phyloP scores from a whole-genome alignment of 2,329 filamentous ascomycete genomes.

The Alternaria consortialis region DNA sequence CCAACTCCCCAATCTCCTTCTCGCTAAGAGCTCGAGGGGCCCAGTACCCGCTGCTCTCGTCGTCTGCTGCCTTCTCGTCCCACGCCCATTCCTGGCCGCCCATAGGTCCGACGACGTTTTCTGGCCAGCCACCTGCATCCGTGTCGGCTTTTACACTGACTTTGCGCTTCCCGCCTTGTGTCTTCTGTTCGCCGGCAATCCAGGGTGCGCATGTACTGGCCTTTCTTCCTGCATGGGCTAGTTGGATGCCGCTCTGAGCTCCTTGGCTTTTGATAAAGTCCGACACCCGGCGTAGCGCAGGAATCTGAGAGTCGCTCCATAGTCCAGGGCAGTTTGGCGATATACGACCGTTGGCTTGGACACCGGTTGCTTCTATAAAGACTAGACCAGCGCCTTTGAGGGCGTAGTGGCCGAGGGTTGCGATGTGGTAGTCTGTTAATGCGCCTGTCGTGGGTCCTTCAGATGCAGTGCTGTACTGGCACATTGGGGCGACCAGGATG shows the following conservation, averaged over 20 bases:
- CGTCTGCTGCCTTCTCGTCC: slow-evolving; percentile 46
- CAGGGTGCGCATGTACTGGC: slow-evolving; percentile 45
- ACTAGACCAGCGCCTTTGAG: slow-evolving; percentile 49
- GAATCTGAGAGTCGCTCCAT: slow-evolving; percentile 50
- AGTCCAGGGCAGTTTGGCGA: slow-evolving; percentile 49
- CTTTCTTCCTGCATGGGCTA: slow-evolving; percentile 50
- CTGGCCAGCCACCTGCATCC: slow-evolving; percentile 48
- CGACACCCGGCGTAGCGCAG: slow-evolving; percentile 41
- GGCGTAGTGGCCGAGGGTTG: slow-evolving; percentile 51
- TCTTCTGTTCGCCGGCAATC: slow-evolving; percentile 32
- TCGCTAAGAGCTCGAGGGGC: slow-evolving; percentile 50
- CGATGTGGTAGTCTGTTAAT: slow-evolving; percentile 52
- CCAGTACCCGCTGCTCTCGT: slow-evolving; percentile 48
- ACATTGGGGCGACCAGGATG: slow-evolving; percentile 52
- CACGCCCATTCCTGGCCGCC: slow-evolving; percentile 50
- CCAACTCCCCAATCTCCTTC: slow-evolving; percentile 50
- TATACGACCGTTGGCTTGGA: slow-evolving; percentile 49
- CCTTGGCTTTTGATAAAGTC: slow-evolving; percentile 50
- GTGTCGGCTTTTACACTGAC: slow-evolving; percentile 37
- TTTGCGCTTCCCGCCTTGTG: slow-evolving; percentile 32
- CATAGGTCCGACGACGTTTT: slow-evolving; percentile 50
- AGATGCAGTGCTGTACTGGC: slow-evolving; percentile 46
- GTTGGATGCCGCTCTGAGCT: slow-evolving; percentile 42
- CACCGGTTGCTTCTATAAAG: slow-evolving; percentile 50
- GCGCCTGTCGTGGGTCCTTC: slow-evolving; percentile 48